phyloP scores from a whole-genome alignment of 805 yeast species.

The Ogataea salicorniae region DNA sequence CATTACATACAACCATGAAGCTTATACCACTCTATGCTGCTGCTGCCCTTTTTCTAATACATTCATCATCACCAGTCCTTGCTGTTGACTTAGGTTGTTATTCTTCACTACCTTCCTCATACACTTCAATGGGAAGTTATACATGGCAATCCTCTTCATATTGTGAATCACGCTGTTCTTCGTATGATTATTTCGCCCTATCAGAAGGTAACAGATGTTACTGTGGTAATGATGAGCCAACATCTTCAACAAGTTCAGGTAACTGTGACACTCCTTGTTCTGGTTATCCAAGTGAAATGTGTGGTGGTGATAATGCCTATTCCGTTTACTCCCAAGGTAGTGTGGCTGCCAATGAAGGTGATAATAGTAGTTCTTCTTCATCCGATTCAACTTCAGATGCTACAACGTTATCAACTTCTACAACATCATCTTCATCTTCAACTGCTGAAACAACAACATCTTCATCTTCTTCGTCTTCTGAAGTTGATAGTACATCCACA shows the following conservation, averaged over 20 bases:
- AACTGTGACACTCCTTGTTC: constrained; percentile 45
- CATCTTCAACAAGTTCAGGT: constrained; percentile 22
- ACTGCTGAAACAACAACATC: constrained; percentile 7
- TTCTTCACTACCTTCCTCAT: constrained; percentile 32
- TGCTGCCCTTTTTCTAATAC: neutral
- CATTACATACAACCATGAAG: neutral
- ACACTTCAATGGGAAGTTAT: constrained; percentile 41
- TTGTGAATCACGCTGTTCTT: constrained; percentile 42
- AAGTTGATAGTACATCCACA: neutral
- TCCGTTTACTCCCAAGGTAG: constrained; percentile 39
- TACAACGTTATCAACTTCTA: constrained; percentile 1
- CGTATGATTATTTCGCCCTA: constrained; percentile 44
- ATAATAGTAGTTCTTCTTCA: constrained; percentile 11
- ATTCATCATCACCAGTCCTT: neutral
- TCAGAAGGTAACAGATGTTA: constrained; percentile 54
- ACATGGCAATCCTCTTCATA: constrained; percentile 54
- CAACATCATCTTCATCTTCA: constrained; percentile 8
- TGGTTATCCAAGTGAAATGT: constrained; percentile 58
- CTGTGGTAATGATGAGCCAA: constrained; percentile 52
- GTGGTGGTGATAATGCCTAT: constrained; percentile 51
- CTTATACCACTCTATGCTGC: too few relatives aligned
- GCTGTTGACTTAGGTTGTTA: constrained; percentile 33
- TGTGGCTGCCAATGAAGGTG: constrained; percentile 18
- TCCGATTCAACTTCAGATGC: constrained; percentile 7
- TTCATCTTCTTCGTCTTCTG: neutral